Conservation (phyloP, 257 asterid species). For the Echium plantagineum region DNA sequence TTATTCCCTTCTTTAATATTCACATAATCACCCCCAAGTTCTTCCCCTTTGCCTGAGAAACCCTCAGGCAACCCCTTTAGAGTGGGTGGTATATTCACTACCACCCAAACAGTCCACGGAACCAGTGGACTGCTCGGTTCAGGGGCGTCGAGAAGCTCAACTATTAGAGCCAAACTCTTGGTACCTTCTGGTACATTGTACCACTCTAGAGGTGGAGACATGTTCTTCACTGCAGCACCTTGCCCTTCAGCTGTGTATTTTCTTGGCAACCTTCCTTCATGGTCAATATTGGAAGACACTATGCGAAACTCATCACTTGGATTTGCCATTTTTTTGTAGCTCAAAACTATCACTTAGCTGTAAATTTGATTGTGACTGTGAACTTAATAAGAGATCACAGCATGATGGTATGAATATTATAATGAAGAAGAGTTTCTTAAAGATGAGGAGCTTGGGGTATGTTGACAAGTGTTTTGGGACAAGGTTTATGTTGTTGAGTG, state of each 20-base stretch:
- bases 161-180: slow-evolving; percentile 48
- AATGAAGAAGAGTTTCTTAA: not conserved
- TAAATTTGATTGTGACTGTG: not conserved
- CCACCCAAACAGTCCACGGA: slow-evolving; percentile 71
- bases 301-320: slow-evolving; percentile 56
- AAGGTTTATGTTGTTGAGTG: not conserved
- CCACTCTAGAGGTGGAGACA: slow-evolving; percentile 83
- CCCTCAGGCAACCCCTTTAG: slow-evolving; percentile 83
- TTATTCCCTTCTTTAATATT: slow-evolving; percentile 52
- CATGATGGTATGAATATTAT: too few species aligned
- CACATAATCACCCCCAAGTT: slow-evolving; percentile 34
- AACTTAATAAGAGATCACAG: too few species aligned
- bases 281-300: slow-evolving; percentile 30
- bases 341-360: not conserved
- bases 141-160: slow-evolving; percentile 68
- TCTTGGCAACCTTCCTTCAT: slow-evolving; percentile 57
- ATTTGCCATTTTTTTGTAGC: slow-evolving; percentile 30
- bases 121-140: slow-evolving; percentile 50
- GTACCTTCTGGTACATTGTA: slow-evolving; percentile 64
- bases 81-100: slow-evolving; percentile 54
- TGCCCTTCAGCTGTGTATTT: slow-evolving; percentile 79
- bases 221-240: slow-evolving; percentile 46
- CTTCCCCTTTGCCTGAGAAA: slow-evolving; percentile 49
- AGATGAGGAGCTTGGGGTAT: not conserved
- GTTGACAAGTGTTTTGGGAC: not conserved